A percentile compares a stretch with the other conserved stretches of the same genome.
Conservation (phyloP, 768 basidiomycete species). For the Boletus fagicola region DNA sequence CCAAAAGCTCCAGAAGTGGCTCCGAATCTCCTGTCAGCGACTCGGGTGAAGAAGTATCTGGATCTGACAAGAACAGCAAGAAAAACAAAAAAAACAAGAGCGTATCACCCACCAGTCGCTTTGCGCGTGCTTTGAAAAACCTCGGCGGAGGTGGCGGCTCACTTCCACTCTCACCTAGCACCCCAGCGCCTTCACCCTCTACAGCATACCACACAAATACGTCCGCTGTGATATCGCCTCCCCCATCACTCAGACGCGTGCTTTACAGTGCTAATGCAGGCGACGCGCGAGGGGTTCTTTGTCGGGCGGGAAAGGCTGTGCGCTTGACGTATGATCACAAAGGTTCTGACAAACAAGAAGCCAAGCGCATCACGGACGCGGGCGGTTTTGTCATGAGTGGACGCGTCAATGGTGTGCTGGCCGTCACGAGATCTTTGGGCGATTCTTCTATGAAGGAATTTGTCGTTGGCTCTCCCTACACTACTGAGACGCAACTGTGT, state of each 20-base stretch:
- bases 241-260: slow-evolving; percentile 60
- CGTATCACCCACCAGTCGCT: slow-evolving; percentile 43
- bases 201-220: slow-evolving; percentile 33
- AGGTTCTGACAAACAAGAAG: slow-evolving; percentile 94
- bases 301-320: slow-evolving; percentile 85
- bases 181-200: slow-evolving; percentile 2
- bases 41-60: slow-evolving; percentile 35
- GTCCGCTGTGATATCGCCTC: slow-evolving; percentile 41
- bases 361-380: slow-evolving; percentile 95
- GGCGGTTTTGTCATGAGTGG: slow-evolving; percentile 99
- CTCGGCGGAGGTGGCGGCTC: slow-evolving; percentile 38
- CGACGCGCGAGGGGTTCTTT: slow-evolving; percentile 92
- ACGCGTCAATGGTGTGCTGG: slow-evolving; percentile 94
- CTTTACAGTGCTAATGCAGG: slow-evolving; percentile 96
- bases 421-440: slow-evolving; percentile 93
- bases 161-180: slow-evolving; percentile 11
- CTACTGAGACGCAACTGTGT: slow-evolving; percentile 92
- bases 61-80: slow-evolving; percentile 34
- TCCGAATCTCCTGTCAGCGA: slow-evolving; percentile 47
- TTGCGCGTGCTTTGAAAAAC: slow-evolving; percentile 55
- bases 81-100: slow-evolving; percentile 45
- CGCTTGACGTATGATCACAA: slow-evolving; percentile 98
- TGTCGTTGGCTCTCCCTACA: slow-evolving; percentile 96
- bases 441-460: slow-evolving; percentile 99
- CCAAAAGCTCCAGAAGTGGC: slow-evolving; percentile 33